These are phyloP conservation scores for Torrubiella hemipterigena DNA, from an alignment of 2,329 filamentous ascomycete species.

Conservation along the genomic window DNA sequence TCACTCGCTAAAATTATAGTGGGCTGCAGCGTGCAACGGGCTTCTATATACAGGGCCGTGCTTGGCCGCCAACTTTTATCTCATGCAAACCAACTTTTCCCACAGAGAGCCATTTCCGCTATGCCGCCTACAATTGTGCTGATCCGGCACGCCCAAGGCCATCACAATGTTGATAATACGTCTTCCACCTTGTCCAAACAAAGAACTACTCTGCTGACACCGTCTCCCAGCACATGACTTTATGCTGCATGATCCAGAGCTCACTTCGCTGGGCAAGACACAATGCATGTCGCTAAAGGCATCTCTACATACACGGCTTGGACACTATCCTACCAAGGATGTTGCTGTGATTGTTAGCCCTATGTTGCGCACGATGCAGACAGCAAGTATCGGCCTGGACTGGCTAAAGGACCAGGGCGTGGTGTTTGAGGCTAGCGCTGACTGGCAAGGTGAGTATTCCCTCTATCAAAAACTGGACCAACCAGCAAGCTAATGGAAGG, in stretches of 20 bases:
- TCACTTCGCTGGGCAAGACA: constrained; percentile 34
- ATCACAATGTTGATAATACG: constrained; percentile 43
- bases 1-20: too few species aligned
- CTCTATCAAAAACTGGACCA: neutral
- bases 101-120: too few species aligned
- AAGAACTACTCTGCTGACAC: constrained; percentile 5
- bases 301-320: constrained; percentile 27
- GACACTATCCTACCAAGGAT: constrained; percentile 16
- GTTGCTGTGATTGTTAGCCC: constrained; percentile 49
- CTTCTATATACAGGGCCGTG: too few species aligned
- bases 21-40: too few species aligned
- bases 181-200: constrained; percentile 9
- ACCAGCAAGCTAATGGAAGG: neutral
- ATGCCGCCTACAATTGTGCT: constrained; percentile 59
- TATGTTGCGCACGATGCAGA: constrained; percentile 55
- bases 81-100: too few species aligned
- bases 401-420: constrained; percentile 45
- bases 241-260: constrained; percentile 34
- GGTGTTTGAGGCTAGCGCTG: constrained; percentile 42
- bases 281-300: constrained; percentile 35
- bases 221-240: constrained; percentile 30
- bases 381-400: constrained; percentile 43
- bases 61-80: too few species aligned
- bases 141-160: constrained; percentile 74
- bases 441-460: constrained; percentile 46